Evolutionary conservation across 805 yeast genomes (phyloP), one percentile per base, ranked within the genome.

Genomic region (Candida takata): DNA sequence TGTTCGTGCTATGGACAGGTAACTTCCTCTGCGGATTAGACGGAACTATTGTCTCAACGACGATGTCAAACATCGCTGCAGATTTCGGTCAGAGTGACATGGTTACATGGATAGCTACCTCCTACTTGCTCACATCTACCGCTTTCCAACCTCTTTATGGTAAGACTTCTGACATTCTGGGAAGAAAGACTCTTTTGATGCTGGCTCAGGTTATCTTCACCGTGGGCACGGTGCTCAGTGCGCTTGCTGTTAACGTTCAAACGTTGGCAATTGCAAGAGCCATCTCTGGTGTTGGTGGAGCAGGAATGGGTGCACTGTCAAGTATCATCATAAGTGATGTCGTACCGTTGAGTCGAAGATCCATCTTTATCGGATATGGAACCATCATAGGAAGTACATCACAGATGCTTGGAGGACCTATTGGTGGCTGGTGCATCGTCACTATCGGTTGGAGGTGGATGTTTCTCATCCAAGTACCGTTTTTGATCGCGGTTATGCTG

Each of bases 81-180:
- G 76, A 75, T 17, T 65, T 79, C 51, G 57, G 73, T 31, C 74
- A 71, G 31, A 62, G 77, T 27, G 64, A 67, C 13, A 50, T 67
- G 36, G 60, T 74, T 6, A 59, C 77, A 3, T 82, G 90, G 88
- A 79, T 82, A 3, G 86, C 87, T 4, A 75, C 87, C 0, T 72
- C 84, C 1, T 77, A 79, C 36, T 61, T 84, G 23, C 58, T 84
- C 20, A 78, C 88, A 2, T 76, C 74, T 41, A 72, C 84, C 4
- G 83, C 84, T 2, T 79, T 80, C 54, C 88, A 81, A 57, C 88
- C 86, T 1, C 53, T 83, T 18, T 79, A 76, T 37, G 92, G 90
- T 5, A 72, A 79, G 39, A 60, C 81, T 23, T 71, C 82, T 29
- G 90, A 84, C 45, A 71, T 83, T 16, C 62, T 70, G 42, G 82